Evolutionary conservation across 495 filamentous ascomycete species (phyloP), one percentile per base, ranked within the genome.

Genomic region (Lophiostoma macrostomum): DNA sequence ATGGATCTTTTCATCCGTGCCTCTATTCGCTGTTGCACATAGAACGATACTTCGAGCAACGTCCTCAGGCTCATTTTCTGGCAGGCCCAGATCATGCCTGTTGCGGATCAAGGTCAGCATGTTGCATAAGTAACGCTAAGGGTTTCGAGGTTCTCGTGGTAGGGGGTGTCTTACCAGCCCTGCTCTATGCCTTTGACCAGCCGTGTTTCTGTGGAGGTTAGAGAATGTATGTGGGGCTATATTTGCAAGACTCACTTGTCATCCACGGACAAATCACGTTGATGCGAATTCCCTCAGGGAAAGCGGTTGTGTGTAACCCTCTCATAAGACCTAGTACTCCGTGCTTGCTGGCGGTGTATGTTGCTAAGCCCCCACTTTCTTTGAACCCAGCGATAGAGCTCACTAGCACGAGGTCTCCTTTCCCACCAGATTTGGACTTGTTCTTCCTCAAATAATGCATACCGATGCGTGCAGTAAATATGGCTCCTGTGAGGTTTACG

Each of bases 251-350:
- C 67, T 18, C 53, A 71, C 68, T 69, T 1, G 69, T 72, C 69
- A 72, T 72, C 69, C 69, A 72, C 3, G 69, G 69, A 61, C 69
- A 72, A 42, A 72, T 57, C 1, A 64, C 67, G 47, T 72, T 72
- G 25, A 72, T 60, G n/a, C 59, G 48, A 28, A 70, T 65, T n/a
- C 64, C 62, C 46, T 72, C 63, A 34, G 58, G 55, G 2, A 45
- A 49, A 0, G 61, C 64, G 14, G 56, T 56, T 12, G 68, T 43
- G 32, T 65, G 60, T 34, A 70, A 45, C 7, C 67, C 66, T 35
- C 69, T 59, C 67, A 72, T 66, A 22, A 72, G 45, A 5, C 69
- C 69, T 22, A 72, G 32, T 2, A 69, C 66, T 3, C 69, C 69
- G 58, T 70, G 67, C 46, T 72, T 72, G 49, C 64, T 67, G 8